Percentiles rank a stretch among this genome's conserved stretches.
Conservation (phyloP, 768 basidiomycete genomes). For the Mycena crocata region DNA sequence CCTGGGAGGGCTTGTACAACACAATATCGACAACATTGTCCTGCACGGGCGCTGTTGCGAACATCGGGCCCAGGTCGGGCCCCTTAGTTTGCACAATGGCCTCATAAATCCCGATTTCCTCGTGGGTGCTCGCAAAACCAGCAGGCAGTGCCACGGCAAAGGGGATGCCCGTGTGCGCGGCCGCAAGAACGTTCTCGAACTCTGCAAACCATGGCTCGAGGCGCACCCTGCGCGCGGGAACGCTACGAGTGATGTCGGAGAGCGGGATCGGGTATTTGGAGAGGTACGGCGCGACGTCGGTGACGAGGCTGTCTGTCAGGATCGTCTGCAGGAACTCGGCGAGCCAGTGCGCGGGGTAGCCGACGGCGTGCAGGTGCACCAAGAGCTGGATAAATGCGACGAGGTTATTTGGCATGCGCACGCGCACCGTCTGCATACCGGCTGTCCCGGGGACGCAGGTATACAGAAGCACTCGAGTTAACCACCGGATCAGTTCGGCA, state of each 20-base stretch:
- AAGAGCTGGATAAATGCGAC: slow-evolving; percentile 47
- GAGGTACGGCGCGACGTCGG: slow-evolving; percentile 42
- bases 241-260: slow-evolving; percentile 35
- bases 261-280: slow-evolving; percentile 42
- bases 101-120: slow-evolving; percentile 40
- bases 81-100: slow-evolving; percentile 29
- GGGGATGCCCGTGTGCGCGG: slow-evolving; percentile 32
- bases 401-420: slow-evolving; percentile 49
- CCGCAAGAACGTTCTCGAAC: slow-evolving; percentile 40
- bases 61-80: not conserved
- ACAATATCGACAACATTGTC: slow-evolving; percentile 16
- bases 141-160: slow-evolving; percentile 39
- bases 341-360: slow-evolving; percentile 53
- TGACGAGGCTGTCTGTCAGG: slow-evolving; percentile 39
- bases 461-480: slow-evolving; percentile 47
- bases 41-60: not conserved
- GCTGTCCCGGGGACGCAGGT: slow-evolving; percentile 42
- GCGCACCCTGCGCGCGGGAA: slow-evolving; percentile 38
- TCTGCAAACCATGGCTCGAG: slow-evolving; percentile 44
- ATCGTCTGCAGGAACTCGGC: slow-evolving; percentile 44
- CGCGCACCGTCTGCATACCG: slow-evolving; percentile 34
- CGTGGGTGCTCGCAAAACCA: slow-evolving; percentile 27
- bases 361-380: slow-evolving; percentile 45
- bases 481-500: slow-evolving; percentile 46
- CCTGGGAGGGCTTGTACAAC: slow-evolving; percentile 12